Conservation (phyloP, 371 early-diverging fungal genomes). For the Haplosporangium sp. region DNA sequence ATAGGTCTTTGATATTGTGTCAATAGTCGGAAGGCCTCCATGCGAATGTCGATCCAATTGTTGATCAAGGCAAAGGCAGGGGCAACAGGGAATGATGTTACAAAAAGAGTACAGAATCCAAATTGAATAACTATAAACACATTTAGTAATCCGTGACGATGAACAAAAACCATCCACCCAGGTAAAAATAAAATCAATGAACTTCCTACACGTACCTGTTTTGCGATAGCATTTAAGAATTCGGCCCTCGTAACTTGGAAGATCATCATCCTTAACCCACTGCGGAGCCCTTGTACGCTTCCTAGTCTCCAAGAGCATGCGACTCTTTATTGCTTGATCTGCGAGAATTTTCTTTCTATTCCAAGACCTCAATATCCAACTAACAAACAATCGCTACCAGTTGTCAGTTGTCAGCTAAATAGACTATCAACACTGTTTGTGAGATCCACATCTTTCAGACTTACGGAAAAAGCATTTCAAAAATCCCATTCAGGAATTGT, state of each 20-base stretch:
- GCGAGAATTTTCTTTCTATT: conserved; percentile 40
- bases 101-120: conserved; percentile 70
- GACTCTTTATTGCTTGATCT: conserved; percentile 34
- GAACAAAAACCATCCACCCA: neutral
- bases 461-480: conserved; percentile 61
- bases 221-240: conserved; percentile 45
- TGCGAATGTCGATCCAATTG: conserved; percentile 65
- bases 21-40: conserved; percentile 57
- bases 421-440: neutral
- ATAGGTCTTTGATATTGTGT: conserved; percentile 44
- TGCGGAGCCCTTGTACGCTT: conserved; percentile 53
- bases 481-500: conserved; percentile 59
- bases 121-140: conserved; percentile 63
- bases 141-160: conserved; percentile 2
- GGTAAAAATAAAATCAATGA: neutral
- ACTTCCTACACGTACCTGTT: conserved; percentile 12
- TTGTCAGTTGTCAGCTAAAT: neutral
- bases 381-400: neutral
- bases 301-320: conserved; percentile 19
- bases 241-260: conserved; percentile 45
- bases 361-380: conserved; percentile 44
- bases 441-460: neutral
- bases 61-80: conserved; percentile 69
- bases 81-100: conserved; percentile 62
- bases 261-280: conserved; percentile 60